These are phyloP conservation scores for Cicer cuneatum DNA, from an alignment of 306 rosid genomes.

Conservation along the genomic window DNA sequence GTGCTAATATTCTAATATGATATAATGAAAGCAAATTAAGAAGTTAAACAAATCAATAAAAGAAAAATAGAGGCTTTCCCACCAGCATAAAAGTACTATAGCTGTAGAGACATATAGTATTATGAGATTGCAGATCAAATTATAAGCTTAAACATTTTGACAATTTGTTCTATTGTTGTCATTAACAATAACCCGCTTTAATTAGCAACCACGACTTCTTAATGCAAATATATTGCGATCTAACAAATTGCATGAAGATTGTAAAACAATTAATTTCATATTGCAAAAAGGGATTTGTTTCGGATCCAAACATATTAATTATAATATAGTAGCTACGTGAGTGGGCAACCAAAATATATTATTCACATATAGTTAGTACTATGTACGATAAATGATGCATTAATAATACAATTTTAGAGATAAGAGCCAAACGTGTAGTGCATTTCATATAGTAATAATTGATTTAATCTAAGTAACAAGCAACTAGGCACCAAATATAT, in stretches of 20 bases:
- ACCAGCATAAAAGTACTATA: constrained; percentile 2
- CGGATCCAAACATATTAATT: not conserved
- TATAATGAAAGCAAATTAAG: no score
- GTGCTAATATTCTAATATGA: no score
- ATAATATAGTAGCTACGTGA: not conserved
- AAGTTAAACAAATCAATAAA: no score
- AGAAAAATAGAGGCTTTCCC: constrained; percentile 23
- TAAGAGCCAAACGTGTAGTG: not conserved
- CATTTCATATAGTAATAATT: not conserved
- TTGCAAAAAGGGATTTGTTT: not conserved
- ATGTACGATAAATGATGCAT: not conserved
- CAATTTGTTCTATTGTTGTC: constrained; percentile 25
- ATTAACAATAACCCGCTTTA: constrained; percentile 38
- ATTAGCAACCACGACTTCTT: constrained; percentile 16
- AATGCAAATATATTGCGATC: constrained; percentile 42
- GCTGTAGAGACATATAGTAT: not conserved
- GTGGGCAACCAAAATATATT: not conserved
- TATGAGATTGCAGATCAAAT: constrained; percentile 14
- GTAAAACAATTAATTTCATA: constrained; percentile 12
- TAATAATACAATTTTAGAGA: no score
- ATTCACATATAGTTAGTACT: not conserved
- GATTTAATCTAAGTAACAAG: constrained; percentile 6
- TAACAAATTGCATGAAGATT: constrained; percentile 43
- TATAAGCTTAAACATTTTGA: constrained; percentile 28
- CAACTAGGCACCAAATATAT: constrained; percentile 3